Conservation (phyloP, 768 basidiomycete genomes). For the Hydnomerulius pinastri region DNA sequence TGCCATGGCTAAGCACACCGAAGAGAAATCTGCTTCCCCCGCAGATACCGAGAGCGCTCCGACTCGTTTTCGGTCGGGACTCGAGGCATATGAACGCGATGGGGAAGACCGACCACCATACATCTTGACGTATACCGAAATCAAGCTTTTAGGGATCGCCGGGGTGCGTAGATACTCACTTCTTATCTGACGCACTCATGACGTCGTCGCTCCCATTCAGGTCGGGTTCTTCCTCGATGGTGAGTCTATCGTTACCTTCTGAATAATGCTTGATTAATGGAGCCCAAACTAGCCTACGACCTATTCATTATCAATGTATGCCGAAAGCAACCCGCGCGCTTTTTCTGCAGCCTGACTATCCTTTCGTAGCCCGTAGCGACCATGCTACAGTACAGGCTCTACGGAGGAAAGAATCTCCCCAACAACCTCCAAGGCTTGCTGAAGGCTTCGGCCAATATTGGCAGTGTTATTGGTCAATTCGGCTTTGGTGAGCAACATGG, state of each 20-base stretch:
- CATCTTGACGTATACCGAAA: slow-evolving; percentile 44
- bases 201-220: slow-evolving; percentile 28
- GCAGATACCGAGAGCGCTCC: background rate
- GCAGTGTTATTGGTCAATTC: slow-evolving; percentile 71
- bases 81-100: slow-evolving; percentile 31
- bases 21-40: slow-evolving; percentile 2
- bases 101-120: slow-evolving; percentile 38
- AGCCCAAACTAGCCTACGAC: slow-evolving; percentile 58
- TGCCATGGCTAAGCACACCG: slow-evolving; percentile 12
- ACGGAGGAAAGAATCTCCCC: slow-evolving; percentile 52
- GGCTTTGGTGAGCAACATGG: slow-evolving; percentile 46
- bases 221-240: slow-evolving; percentile 76
- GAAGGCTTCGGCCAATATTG: slow-evolving; percentile 72
- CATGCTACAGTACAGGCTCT: slow-evolving; percentile 68
- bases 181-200: background rate
- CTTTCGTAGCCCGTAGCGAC: slow-evolving; percentile 58
- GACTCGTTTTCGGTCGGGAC: slow-evolving; percentile 5
- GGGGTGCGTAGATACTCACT: slow-evolving; percentile 42
- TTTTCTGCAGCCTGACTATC: background rate
- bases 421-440: slow-evolving; percentile 58
- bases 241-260: slow-evolving; percentile 27
- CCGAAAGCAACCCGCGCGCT: background rate
- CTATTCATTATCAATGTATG: slow-evolving; percentile 70
- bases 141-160: slow-evolving; percentile 63
- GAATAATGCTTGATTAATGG: slow-evolving; percentile 4